phyloP scores from a whole-genome alignment of 441 rosid species.

The Gossypium schwendimanii region DNA sequence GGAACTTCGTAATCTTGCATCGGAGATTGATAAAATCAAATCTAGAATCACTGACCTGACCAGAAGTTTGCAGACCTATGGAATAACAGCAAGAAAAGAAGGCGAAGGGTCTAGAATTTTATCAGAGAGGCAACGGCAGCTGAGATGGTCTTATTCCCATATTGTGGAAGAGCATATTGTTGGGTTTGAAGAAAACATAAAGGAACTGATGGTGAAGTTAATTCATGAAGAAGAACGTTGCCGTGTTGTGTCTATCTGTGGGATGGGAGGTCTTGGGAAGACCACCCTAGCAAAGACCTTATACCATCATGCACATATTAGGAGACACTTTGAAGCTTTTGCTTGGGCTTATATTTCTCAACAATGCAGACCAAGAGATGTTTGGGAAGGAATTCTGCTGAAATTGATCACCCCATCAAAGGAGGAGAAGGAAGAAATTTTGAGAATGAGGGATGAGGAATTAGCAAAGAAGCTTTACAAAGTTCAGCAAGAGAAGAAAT shows the following conservation, averaged over 20 bases:
- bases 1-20: conserved; percentile 9
- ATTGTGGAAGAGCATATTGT: conserved; percentile 17
- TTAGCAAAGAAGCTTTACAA: conserved; percentile 7
- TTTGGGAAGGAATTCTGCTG: conserved; percentile 14
- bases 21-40: conserved; percentile 10
- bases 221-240: neutral
- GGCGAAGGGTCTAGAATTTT: conserved; percentile 5
- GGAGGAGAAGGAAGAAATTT: conserved; percentile 19
- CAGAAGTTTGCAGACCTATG: conserved; percentile 12
- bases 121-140: conserved; percentile 2
- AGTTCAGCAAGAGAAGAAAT: conserved; percentile 19
- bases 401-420: conserved; percentile 11
- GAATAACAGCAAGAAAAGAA: neutral
- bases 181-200: conserved; percentile 16
- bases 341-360: conserved; percentile 34
- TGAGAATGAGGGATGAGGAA: conserved; percentile 21
- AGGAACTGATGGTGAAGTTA: conserved; percentile 2
- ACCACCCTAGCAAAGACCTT: conserved; percentile 22
- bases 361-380: conserved; percentile 16
- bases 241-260: conserved; percentile 14
- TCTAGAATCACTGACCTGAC: conserved; percentile 13
- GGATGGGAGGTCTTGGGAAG: conserved; percentile 26
- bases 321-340: conserved; percentile 18
- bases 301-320: conserved; percentile 11
- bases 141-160: conserved; percentile 17